Base-by-base conservation (phyloP, 1,284 basidiomycete genomes). In the Malassezia sympodialis region DNA sequence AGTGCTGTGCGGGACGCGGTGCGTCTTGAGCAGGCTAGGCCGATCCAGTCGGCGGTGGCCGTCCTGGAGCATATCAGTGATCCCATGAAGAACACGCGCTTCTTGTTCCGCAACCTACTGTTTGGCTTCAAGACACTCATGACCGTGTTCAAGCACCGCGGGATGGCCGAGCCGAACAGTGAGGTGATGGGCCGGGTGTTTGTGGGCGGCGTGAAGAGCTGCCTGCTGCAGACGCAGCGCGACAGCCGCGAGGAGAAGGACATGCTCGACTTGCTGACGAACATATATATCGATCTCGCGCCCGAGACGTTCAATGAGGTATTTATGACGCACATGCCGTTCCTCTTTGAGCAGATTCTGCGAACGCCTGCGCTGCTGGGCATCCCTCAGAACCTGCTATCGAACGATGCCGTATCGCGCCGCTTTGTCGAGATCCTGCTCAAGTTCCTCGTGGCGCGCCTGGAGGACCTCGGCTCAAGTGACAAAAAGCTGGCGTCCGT, bases 351-450 rank as follows among this genome's bases (percentile, higher is more conserved):
- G 32, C 59, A 64, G 48, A 67, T 68, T 51, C 61, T 72, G 50
- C 56, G 84, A 60, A 86, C 90, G 57, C 83, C 84, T 15, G 79
- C 84, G 52, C 80, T 96, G 49, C 83, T 96, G 68, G 85, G 86
- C 59, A 82, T 98, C 48, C 85, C 88, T 56, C 89, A 96, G 73
- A 80, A 82, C 43, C 81, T 98, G n/a, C 86, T 96, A 65, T 79
- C 79, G 44, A 85, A 88, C 68, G 88, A 94, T 59, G 71, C 81
- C 12, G 86, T 87, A 15, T 94, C 90, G 3, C 85, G 89, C 21
- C 88, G 89, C 17, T 81, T 96, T n/a, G 83, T 96, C 54, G 88
- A 88, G 10, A 94, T 96, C 59, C 81, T 96, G 27, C 82, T 99
- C 55, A 83, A 85, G 43, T 90, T 89, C 76, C 82, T 98, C 46